These are phyloP conservation scores for Colletotrichum australisinense DNA, from an alignment of 2,329 filamentous ascomycete species.

Conservation along the genomic window DNA sequence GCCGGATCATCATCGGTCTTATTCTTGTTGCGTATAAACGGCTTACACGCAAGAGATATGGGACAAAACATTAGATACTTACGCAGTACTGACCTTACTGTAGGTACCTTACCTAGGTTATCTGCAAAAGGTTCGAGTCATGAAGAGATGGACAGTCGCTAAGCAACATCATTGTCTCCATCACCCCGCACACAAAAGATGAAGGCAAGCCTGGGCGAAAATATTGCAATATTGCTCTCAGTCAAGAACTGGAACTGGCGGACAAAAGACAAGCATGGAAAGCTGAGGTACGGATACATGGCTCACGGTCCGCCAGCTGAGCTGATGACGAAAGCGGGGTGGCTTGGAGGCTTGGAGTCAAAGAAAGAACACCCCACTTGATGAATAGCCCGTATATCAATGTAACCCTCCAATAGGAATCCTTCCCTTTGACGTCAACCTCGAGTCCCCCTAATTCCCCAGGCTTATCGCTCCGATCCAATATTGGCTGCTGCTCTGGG, in stretches of 20 bases:
- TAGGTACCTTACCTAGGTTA: background rate
- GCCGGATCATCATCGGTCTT: background rate
- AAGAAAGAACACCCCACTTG: background rate
- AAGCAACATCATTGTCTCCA: background rate
- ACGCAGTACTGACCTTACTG: too few relatives aligned
- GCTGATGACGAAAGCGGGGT: constrained; percentile 31
- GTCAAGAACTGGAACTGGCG: background rate
- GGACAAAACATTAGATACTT: background rate
- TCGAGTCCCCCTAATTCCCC: background rate
- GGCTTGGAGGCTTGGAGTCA: constrained; percentile 17
- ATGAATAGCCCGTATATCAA: background rate
- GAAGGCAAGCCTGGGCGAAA: background rate
- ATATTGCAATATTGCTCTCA: background rate
- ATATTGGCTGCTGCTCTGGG: background rate
- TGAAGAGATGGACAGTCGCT: background rate
- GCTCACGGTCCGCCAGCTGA: background rate
- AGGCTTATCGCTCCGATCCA: background rate
- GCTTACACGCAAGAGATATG: background rate
- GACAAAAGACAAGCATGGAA: background rate
- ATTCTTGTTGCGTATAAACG: background rate
- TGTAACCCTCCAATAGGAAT: background rate
- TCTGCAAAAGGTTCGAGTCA: background rate
- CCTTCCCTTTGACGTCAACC: background rate
- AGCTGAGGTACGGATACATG: too few relatives aligned
- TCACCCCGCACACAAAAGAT: background rate